Evolutionary conservation across 2,329 filamentous ascomycete species (phyloP).

Genomic region (Exophiala phaeomuriformis): DNA sequence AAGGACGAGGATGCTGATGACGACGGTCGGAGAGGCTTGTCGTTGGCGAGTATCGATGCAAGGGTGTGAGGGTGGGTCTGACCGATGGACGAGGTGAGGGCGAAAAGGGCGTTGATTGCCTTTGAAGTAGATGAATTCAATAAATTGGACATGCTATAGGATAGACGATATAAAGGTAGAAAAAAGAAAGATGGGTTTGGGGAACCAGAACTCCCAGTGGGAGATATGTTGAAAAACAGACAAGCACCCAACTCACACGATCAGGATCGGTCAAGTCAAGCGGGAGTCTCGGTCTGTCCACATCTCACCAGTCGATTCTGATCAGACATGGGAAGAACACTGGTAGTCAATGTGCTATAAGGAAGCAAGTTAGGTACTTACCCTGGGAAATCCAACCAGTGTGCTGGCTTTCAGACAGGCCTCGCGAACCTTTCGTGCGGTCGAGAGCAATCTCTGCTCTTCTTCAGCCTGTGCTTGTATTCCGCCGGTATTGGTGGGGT

Average conservation of each 20-base stretch:
- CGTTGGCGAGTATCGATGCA: neutral
- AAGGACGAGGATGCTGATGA: too few relatives aligned
- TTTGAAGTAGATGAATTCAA: neutral
- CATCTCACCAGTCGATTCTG: too few relatives aligned
- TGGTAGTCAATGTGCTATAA: too few relatives aligned
- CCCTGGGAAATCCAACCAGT: constrained; percentile 29
- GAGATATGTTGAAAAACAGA: too few relatives aligned
- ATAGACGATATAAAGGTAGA: neutral
- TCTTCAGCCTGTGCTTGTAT: neutral
- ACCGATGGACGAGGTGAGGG: constrained; percentile 25
- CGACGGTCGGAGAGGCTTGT: neutral
- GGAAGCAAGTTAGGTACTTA: constrained; percentile 9
- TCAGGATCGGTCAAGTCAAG: too few relatives aligned
- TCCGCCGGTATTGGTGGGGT: neutral
- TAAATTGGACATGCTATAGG: neutral
- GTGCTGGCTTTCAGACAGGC: constrained; percentile 29
- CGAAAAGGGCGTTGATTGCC: constrained; percentile 28
- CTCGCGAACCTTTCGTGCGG: constrained; percentile 27
- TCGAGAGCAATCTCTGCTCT: constrained; percentile 14
- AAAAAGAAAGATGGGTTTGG: neutral
- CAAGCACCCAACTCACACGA: too few relatives aligned
- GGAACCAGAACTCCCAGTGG: too few relatives aligned
- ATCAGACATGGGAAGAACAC: too few relatives aligned
- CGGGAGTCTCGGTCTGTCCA: too few relatives aligned
- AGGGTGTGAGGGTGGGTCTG: constrained; percentile 10